Base-by-base conservation (phyloP, 1,284 basidiomycete species). In the Taiwanofungus camphoratus region DNA sequence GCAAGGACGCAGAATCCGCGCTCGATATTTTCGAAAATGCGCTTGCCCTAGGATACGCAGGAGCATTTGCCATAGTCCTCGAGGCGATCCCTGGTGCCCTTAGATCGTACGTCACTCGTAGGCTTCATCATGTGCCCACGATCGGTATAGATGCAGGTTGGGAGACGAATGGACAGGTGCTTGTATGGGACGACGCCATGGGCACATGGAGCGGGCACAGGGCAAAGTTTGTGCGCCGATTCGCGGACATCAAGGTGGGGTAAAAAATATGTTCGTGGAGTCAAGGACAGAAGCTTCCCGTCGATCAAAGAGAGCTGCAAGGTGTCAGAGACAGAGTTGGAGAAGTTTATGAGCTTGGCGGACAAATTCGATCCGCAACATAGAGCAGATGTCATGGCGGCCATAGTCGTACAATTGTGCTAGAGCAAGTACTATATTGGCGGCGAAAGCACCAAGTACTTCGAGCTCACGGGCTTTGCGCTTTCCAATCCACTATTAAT, bases 81-180 rank as follows among this genome's bases (percentile, higher is more conserved):
- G 95, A 99, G 65, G 95, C 94, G 19, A 80, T 99, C 42, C 95
- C 95, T 4, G 77, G 79, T 45, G 69, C 74, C 34, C 68, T 99
- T 7, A 94, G 81, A 0, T 68, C 70, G 45, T 79, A 80, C 53
- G 78, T 98, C 56, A 92, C 91, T 1, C 61, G 75, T 22, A 61
- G 64, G 16, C 63, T 96, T 29, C 59, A 31, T 19, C 42, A 58
- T 6, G 79, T 94, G 29, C 83, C 91, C 4, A 96, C 92, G 0
- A 97, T 99, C 52, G 95, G 95, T 1, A 98, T 99, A 49, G 95
- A 96, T 13, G 95, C 95, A 0, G 95, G 96, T 1, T 76, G 80
- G 11, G 73, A 71, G 20, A 92, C 87, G 21, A 82, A 72, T 56
- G 95, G 96, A 0, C 96, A 99, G 74, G 94, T 98, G 5, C 77